phyloP scores from a whole-genome alignment of 2,329 filamentous ascomycete species.

The Cladosporium sphaerospermum region DNA sequence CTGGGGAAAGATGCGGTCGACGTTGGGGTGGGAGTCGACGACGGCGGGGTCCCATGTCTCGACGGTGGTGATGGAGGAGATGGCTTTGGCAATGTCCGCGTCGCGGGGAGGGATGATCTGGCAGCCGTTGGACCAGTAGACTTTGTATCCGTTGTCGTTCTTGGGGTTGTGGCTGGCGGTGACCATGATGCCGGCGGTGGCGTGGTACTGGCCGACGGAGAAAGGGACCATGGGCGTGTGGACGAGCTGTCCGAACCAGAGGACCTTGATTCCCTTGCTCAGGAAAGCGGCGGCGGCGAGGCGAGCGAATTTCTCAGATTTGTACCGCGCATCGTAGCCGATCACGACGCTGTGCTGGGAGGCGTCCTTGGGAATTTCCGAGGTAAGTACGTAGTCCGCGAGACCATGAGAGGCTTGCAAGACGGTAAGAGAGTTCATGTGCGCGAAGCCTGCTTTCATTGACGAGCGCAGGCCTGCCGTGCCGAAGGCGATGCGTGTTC shows the following conservation, averaged over 20 bases:
- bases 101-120: constrained; percentile 61
- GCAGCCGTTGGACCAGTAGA: constrained; percentile 59
- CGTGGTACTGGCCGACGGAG: constrained; percentile 47
- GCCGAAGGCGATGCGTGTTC: constrained; percentile 54
- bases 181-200: constrained; percentile 58
- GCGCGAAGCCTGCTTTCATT: constrained; percentile 59
- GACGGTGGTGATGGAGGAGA: constrained; percentile 50
- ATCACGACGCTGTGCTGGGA: constrained; percentile 49
- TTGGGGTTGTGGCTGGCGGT: constrained; percentile 61
- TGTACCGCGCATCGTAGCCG: constrained; percentile 57
- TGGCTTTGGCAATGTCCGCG: constrained; percentile 51
- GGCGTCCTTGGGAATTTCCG: constrained; percentile 21
- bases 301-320: constrained; percentile 55
- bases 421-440: constrained; percentile 34
- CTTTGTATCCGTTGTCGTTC: constrained; percentile 62
- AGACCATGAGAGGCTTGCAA: constrained; percentile 58
- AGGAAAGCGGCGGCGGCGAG: constrained; percentile 56
- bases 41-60: constrained; percentile 42
- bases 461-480: constrained; percentile 57
- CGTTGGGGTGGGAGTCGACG: constrained; percentile 35
- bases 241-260: constrained; percentile 50
- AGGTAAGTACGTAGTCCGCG: constrained; percentile 51
- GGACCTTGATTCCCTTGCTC: constrained; percentile 52
- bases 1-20: constrained; percentile 37
- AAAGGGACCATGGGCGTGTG: constrained; percentile 60